Base-by-base conservation (phyloP, 805 yeast genomes). In the Metschnikowia reukaufii region DNA sequence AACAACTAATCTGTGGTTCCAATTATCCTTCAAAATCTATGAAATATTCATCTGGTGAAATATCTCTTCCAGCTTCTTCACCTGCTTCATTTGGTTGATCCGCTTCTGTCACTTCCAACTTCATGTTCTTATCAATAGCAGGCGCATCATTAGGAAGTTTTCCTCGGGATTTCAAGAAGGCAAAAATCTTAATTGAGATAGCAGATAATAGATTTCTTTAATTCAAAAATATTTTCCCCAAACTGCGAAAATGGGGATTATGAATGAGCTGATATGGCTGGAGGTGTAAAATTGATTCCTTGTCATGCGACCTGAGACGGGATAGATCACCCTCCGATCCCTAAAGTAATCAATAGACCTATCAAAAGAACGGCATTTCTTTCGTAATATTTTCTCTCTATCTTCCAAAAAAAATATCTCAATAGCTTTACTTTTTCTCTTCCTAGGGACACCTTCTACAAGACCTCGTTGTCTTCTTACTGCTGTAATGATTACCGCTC, bases 401-500 rank as follows among this genome's bases (percentile, higher is more conserved):
- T 40, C 43, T 18, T 40, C 31, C 37, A 23, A 23, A 12, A 6
- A 13, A 13, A 13, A 23, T 19, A 19, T 18, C 15, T 41, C 44
- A 20, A 40, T 25, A 20, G 37, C 30, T 25, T 23, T 34, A 9
- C 34, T 33, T 25, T 39, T 33, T 41, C 45, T 41, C 34, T 41
- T 41, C 18, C 17, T 13, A 7, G 34, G 16, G 34, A 17, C 12
- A 6, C 33, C 8, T 18, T 34, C 45, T 13, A 9, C 27, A 19
- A 27, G 33, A 8, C 34, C 13, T 25, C 34, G n/a, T 17, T 31
- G 34, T 25, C 39, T 5, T 19, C 17, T n/a, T 13, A 12, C 8
- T 5, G 13, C 27, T 42, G 34, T 1, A 6, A 10, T 19, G 33
- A 23, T 25, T 42, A 42, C 5, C 18, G 34, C 16, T 42, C 33